Conservation (phyloP, 2,329 filamentous ascomycete species). For the Ascochyta viciae-villosae region DNA sequence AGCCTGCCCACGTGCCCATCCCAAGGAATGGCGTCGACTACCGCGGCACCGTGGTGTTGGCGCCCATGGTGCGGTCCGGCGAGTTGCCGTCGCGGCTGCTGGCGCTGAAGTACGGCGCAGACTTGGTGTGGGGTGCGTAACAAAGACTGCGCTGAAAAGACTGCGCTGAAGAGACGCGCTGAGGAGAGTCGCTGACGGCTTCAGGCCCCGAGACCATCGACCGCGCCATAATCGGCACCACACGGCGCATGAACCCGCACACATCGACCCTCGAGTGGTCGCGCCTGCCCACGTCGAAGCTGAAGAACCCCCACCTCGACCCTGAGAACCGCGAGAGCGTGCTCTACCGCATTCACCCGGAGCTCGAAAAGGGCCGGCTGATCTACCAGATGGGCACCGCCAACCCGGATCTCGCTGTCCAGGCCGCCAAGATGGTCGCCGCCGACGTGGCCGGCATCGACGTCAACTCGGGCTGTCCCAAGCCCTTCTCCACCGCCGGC, state of each 20-base stretch:
- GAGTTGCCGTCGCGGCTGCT: constrained; percentile 89
- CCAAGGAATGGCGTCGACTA: constrained; percentile 91
- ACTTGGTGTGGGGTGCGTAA: constrained; percentile 87
- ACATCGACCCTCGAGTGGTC: constrained; percentile 87
- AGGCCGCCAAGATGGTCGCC: constrained; percentile 84
- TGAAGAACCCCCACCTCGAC: constrained; percentile 63
- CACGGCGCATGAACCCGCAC: constrained; percentile 75
- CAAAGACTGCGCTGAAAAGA: neutral
- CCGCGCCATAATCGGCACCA: constrained; percentile 86
- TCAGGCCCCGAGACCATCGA: constrained; percentile 92
- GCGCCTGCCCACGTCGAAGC: constrained; percentile 74
- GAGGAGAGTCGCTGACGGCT: neutral
- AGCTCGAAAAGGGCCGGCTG: constrained; percentile 73
- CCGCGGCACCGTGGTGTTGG: constrained; percentile 89
- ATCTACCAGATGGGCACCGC: constrained; percentile 95
- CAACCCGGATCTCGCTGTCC: constrained; percentile 79
- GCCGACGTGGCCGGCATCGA: constrained; percentile 92
- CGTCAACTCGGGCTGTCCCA: constrained; percentile 97
- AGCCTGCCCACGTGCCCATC: constrained; percentile 73
- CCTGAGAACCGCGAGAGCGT: constrained; percentile 67
- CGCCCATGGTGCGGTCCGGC: constrained; percentile 97
- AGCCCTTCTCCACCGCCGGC: constrained; percentile 90
- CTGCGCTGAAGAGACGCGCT: neutral
- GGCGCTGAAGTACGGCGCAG: constrained; percentile 92
- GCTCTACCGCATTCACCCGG: constrained; percentile 84